Evolutionary conservation across 1,284 basidiomycete species (phyloP).

Genomic region (Heliocybe sulcata): DNA sequence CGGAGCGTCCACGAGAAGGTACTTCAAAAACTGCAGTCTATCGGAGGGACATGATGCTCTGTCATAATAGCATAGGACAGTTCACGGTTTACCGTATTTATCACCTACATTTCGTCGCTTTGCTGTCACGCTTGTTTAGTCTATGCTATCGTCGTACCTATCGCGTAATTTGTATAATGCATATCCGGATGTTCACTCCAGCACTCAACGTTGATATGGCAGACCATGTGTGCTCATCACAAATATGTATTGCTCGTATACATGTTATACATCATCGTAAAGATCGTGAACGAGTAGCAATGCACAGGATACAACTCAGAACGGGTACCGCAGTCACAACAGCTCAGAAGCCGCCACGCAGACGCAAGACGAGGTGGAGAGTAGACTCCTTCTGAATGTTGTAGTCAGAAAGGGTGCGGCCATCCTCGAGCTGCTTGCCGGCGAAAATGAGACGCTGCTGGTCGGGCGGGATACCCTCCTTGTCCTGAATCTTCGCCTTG

Average conservation of each 20-base stretch:
- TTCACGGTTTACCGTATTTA: background rate
- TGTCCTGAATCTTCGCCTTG: too few relatives aligned
- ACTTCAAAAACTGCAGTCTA: background rate
- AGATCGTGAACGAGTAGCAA: background rate
- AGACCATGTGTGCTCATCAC: background rate
- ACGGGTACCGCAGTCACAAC: background rate
- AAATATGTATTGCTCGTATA: background rate
- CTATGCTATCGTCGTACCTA: background rate
- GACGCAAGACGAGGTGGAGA: conserved; percentile 72
- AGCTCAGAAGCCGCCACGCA: conserved; percentile 55
- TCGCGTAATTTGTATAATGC: background rate
- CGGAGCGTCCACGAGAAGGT: background rate
- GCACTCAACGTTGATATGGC: too few relatives aligned
- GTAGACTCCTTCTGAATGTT: conserved; percentile 67
- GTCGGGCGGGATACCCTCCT: too few relatives aligned
- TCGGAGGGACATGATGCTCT: background rate
- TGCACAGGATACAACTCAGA: background rate
- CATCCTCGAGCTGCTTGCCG: too few relatives aligned
- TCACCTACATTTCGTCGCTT: background rate
- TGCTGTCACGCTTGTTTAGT: background rate
- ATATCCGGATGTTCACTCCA: background rate
- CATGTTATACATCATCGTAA: background rate
- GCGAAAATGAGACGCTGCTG: too few relatives aligned
- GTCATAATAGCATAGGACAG: background rate
- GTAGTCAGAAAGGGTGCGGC: too few relatives aligned